Evolutionary conservation across 164 flowering plant genomes (phyloP).

Genomic region (Vitis labrusca): DNA sequence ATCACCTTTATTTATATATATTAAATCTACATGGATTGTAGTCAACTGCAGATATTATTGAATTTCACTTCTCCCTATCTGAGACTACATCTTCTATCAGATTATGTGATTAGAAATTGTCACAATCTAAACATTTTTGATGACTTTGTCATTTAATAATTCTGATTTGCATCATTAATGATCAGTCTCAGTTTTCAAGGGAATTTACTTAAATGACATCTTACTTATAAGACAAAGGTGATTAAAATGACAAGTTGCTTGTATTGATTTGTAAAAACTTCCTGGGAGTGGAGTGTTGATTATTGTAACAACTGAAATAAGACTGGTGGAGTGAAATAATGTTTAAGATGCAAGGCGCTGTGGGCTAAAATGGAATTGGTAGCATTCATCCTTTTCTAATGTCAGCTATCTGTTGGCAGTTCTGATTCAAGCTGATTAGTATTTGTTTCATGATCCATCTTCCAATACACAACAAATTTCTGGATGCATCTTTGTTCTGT

Average conservation of each 20-base stretch:
- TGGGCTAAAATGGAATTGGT: neutral
- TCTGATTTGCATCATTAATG: neutral
- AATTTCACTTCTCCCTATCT: too few species aligned
- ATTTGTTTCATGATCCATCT: neutral
- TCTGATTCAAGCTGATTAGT: neutral
- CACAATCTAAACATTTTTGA: too few species aligned
- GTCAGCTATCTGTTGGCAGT: neutral
- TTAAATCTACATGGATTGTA: too few species aligned
- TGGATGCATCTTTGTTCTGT: neutral
- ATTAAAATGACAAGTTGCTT: neutral
- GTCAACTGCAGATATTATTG: too few species aligned
- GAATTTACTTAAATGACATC: neutral
- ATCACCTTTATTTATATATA: too few species aligned
- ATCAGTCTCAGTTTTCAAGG: neutral
- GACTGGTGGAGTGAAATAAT: neutral
- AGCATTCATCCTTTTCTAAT: neutral
- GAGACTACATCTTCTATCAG: too few species aligned
- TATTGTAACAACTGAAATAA: neutral
- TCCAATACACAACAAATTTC: neutral
- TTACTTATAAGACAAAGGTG: too few species aligned
- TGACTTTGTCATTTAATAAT: neutral
- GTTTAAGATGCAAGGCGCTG: neutral
- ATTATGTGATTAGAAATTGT: too few species aligned
- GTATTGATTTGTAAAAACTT: neutral
- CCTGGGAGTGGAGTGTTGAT: neutral